Base-by-base conservation (phyloP, 1,284 basidiomycete genomes). In the Meira miltonrushii region DNA sequence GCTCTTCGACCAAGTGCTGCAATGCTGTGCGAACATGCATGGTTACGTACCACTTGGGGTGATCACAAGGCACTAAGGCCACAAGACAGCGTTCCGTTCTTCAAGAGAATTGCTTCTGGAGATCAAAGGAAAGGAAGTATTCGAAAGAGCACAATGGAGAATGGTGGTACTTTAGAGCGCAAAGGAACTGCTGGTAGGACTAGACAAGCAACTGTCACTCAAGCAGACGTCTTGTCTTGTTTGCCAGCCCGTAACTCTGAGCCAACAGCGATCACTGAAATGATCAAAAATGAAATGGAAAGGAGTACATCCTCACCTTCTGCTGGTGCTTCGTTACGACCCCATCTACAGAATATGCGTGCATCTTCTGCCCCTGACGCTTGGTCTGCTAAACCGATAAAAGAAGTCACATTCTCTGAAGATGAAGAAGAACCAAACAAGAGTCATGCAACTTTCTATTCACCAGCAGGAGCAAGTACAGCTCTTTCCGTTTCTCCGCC, bases 31-130 rank as follows among this genome's bases (percentile, higher is more conserved):
- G 88, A 92, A 73, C 92, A 95, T 79, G 83, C 85, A 7, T 96
- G 93, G 93, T 81, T 96, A 49, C 87, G 86, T 79, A 84, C 84
- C 68, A 87, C 86, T 60, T 90, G 88, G 83, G 85, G 84, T 33
- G 83, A 84, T 23, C 82, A 87, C 72, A 87, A 89, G 82, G 68
- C 68, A 54, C 55, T 71, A 5, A 63, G 66, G 19, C 88, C 88
- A 39, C 89, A 95, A 77, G 93, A 96, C 72, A 92, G 89, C 68
- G 89, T 96, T 39, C 92, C 92, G 3, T 95, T 94, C 82, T 82
- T 94, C 21, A 87, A 90, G 17, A 86, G 92, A 2, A 88, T 94
- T 75, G 93, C 89, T 76, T 83, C 86, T 61, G 91, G 93, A 69
- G 78, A 90, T 57, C 87, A 88, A 60, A 25, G 17, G 9, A 25